Evolutionary conservation across 345 rosid genomes (phyloP).

Genomic region (Firmiana major): DNA sequence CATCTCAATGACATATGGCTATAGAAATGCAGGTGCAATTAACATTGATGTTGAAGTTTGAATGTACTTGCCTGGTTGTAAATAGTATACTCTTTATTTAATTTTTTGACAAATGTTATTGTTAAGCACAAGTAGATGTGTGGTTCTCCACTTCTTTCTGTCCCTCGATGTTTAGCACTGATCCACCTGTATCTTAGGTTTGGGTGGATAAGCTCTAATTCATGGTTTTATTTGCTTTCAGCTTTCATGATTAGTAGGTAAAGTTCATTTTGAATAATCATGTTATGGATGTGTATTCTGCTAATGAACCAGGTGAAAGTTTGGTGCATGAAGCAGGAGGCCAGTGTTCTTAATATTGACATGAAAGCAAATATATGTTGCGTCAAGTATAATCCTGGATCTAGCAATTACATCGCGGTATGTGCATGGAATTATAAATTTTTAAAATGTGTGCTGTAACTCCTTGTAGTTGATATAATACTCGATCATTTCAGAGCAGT

Average conservation of each 20-base stretch:
- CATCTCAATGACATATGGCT: not conserved
- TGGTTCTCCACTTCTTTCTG: slow-evolving; percentile 1
- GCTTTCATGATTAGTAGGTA: not conserved
- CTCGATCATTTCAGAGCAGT: not conserved
- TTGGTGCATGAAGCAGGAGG: slow-evolving; percentile 97
- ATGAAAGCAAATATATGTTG: slow-evolving; percentile 99
- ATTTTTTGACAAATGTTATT: not conserved
- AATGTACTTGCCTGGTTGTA: not conserved
- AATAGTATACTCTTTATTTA: not conserved
- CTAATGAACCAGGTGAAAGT: slow-evolving; percentile 73
- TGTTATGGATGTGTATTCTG: slow-evolving; percentile 18
- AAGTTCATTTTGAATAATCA: not conserved
- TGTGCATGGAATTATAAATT: slow-evolving; percentile 10
- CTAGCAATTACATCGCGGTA: slow-evolving; percentile 94
- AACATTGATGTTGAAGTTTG: not conserved
- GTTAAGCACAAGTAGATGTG: not conserved
- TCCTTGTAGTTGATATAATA: not conserved
- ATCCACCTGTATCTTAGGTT: not conserved
- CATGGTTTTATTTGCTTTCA: not conserved
- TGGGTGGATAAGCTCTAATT: not conserved
- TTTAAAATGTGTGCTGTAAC: not conserved
- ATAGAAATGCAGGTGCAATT: not conserved
- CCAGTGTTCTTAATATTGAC: slow-evolving; percentile 89
- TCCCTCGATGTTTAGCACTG: not conserved
- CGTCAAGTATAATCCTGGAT: slow-evolving; percentile 97